phyloP scores from a whole-genome alignment of 2,329 filamentous ascomycete species.

The Colletotrichum endophyticum region DNA sequence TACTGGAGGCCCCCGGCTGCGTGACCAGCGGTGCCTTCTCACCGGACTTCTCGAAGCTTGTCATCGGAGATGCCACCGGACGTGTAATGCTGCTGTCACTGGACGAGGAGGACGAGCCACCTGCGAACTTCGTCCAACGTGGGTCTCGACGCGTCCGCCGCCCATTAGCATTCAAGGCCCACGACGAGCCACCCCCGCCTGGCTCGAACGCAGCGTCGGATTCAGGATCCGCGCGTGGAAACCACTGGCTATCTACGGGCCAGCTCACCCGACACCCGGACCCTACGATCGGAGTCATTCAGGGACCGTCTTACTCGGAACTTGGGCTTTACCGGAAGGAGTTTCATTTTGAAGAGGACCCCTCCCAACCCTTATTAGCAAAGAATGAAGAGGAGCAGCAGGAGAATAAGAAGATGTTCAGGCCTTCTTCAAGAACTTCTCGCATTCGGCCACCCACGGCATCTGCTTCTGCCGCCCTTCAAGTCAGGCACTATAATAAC shows the following conservation, averaged over 20 bases:
- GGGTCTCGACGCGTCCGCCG: constrained; percentile 40
- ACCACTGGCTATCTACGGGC: constrained; percentile 40
- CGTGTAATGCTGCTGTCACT: constrained; percentile 61
- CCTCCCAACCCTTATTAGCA: constrained; percentile 47
- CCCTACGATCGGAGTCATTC: constrained; percentile 57
- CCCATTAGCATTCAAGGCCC: constrained; percentile 54
- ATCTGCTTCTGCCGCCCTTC: background rate
- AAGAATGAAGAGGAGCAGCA: constrained; percentile 49
- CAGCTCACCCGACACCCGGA: constrained; percentile 49
- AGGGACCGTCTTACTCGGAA: constrained; percentile 56
- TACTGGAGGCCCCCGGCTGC: constrained; percentile 60
- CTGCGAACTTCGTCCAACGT: constrained; percentile 35
- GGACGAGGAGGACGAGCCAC: constrained; percentile 44
- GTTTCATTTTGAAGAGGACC: constrained; percentile 51
- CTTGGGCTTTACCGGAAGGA: constrained; percentile 53
- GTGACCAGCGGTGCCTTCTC: constrained; percentile 66
- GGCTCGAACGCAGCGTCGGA: constrained; percentile 22
- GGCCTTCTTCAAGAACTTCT: constrained; percentile 4
- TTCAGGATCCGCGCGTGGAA: constrained; percentile 29
- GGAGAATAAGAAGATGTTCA: constrained; percentile 33
- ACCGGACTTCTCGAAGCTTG: constrained; percentile 57
- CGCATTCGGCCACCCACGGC: constrained; percentile 4
- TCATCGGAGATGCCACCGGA: constrained; percentile 66
- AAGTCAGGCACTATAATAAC: background rate
- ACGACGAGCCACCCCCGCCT: constrained; percentile 51